Evolutionary conservation across 2,329 filamentous ascomycete genomes (phyloP).

Genomic region (Alternaria burnsii): DNA sequence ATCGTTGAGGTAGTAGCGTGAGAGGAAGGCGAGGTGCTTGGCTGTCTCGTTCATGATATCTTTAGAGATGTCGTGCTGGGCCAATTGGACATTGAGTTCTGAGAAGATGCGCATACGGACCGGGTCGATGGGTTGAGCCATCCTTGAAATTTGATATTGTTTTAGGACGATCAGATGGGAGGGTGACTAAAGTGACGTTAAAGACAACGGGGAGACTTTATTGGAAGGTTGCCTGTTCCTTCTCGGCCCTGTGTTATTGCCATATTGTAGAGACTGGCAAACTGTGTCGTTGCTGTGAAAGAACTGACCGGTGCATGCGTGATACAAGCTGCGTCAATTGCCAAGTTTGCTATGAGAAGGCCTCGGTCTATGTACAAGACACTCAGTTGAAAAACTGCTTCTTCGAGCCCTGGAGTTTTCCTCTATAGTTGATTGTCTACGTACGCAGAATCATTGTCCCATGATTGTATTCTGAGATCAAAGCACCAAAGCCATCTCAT

Average conservation of each 20-base stretch:
- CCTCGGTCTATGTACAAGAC: background rate
- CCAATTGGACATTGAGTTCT: background rate
- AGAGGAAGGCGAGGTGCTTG: constrained; percentile 5
- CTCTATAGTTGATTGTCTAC: background rate
- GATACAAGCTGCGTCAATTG: background rate
- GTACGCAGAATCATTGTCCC: background rate
- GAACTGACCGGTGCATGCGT: background rate
- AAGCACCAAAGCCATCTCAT: constrained; percentile 42
- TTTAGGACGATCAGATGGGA: background rate
- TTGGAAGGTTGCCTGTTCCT: background rate
- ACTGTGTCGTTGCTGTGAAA: background rate
- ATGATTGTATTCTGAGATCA: constrained; percentile 13
- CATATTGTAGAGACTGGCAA: background rate
- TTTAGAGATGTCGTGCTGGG: constrained; percentile 1
- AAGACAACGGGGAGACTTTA: background rate
- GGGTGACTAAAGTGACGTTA: background rate
- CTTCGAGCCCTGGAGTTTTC: background rate
- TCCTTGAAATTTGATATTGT: background rate
- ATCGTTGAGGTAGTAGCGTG: constrained; percentile 1
- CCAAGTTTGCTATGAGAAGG: background rate
- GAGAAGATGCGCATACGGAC: constrained; percentile 10
- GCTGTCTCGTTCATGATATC: background rate
- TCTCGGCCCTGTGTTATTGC: background rate
- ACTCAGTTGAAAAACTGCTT: background rate
- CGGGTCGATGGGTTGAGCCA: constrained; percentile 1